Conservation (phyloP, 306 rosid genomes). For the Alnus glutinosa region DNA sequence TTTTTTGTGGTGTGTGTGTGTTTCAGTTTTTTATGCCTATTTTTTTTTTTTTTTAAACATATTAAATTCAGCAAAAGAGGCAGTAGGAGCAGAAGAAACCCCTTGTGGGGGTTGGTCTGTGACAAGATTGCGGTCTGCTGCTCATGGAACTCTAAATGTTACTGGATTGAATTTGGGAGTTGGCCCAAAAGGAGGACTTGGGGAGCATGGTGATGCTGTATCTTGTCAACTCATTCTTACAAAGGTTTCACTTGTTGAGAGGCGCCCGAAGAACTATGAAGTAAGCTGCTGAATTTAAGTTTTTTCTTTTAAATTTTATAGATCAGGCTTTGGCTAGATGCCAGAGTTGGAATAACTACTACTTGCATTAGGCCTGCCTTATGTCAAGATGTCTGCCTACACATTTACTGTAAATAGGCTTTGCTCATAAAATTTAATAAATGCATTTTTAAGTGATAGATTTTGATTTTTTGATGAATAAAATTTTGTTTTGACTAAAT, state of each 20-base stretch:
- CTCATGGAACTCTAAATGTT: conserved; percentile 90
- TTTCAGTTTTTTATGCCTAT: conserved; percentile 16
- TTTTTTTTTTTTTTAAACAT: conserved; percentile 17
- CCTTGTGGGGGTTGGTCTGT: conserved; percentile 98
- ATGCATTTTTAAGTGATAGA: not conserved
- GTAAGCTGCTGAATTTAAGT: conserved; percentile 65
- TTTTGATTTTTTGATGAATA: not conserved
- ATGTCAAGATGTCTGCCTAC: no score
- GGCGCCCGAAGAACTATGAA: conserved; percentile 99
- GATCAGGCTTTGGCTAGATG: conserved; percentile 1
- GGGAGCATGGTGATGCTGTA: conserved; percentile 97
- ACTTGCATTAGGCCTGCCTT: conserved; percentile 2
- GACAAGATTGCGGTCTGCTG: conserved; percentile 94
- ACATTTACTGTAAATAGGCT: not conserved
- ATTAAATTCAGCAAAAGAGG: conserved; percentile 78
- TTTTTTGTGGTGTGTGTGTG: not conserved
- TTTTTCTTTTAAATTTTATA: conserved; percentile 8
- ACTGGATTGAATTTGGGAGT: conserved; percentile 90
- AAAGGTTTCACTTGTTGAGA: conserved; percentile 90
- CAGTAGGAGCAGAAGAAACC: conserved; percentile 97
- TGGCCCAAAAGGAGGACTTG: conserved; percentile 99
- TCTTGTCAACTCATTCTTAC: conserved; percentile 98
- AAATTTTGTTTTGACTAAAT: not conserved
- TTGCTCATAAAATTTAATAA: not conserved
- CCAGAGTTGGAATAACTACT: conserved; percentile 11